Percentiles rank a stretch among this genome's conserved stretches.
Conservation (phyloP, 2,329 filamentous ascomycete species). For the Alternaria angustiovoidea region DNA sequence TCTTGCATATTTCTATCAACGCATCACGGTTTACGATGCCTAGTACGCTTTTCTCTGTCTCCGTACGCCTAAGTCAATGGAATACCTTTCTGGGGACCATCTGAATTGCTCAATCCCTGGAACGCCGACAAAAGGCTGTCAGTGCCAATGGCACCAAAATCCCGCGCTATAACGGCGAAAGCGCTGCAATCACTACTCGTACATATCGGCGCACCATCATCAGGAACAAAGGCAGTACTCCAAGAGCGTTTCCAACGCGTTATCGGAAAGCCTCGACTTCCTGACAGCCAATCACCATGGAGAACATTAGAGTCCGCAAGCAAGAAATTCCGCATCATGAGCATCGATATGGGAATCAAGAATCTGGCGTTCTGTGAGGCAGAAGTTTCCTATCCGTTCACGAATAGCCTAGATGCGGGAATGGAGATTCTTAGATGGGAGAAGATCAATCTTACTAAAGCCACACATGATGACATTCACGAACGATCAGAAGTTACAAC, state of each 20-base stretch:
- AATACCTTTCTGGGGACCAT: neutral
- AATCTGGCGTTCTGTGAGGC: slow-evolving; percentile 80
- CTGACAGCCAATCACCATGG: slow-evolving; percentile 3
- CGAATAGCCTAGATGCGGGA: slow-evolving; percentile 13
- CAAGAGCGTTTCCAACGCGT: slow-evolving; percentile 59
- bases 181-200: slow-evolving; percentile 68
- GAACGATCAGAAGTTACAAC: neutral
- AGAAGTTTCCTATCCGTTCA: slow-evolving; percentile 37
- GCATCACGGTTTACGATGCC: neutral
- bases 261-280: slow-evolving; percentile 25
- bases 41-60: neutral
- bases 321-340: slow-evolving; percentile 63
- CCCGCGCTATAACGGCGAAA: slow-evolving; percentile 52
- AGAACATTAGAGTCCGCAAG: neutral
- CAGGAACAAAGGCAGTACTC: slow-evolving; percentile 68
- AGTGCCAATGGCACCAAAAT: slow-evolving; percentile 25
- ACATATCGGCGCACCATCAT: slow-evolving; percentile 65
- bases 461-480: neutral
- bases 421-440: slow-evolving; percentile 44
- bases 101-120: neutral
- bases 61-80: neutral
- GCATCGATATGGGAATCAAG: slow-evolving; percentile 84
- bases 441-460: slow-evolving; percentile 37
- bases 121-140: neutral
- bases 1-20: neutral